phyloP scores from a whole-genome alignment of 2,329 filamentous ascomycete species.

The Didymella pomorum region DNA sequence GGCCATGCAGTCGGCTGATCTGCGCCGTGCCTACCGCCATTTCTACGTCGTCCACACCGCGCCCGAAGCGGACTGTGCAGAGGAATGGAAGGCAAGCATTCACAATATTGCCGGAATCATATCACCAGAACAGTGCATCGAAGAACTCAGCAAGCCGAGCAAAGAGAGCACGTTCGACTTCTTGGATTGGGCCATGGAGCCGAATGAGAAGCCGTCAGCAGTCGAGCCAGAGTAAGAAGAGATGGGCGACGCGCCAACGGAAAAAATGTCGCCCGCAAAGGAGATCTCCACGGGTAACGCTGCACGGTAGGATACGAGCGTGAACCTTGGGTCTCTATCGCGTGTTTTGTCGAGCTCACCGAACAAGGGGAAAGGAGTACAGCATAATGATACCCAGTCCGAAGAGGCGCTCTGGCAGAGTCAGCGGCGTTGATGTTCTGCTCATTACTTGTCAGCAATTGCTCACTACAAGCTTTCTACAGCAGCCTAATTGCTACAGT shows the following conservation, averaged over 20 bases:
- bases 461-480: not conserved
- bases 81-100: conserved; percentile 35
- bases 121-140: conserved; percentile 37
- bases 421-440: not conserved
- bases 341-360: not conserved
- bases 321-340: not conserved
- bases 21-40: conserved; percentile 41
- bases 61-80: conserved; percentile 22
- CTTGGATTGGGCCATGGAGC: conserved; percentile 34
- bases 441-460: not conserved
- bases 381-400: not conserved
- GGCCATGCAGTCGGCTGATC: conserved; percentile 27
- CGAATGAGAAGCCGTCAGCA: not conserved
- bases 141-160: conserved; percentile 32
- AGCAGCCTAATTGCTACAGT: not conserved
- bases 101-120: conserved; percentile 41
- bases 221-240: not conserved
- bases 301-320: not conserved
- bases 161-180: conserved; percentile 40
- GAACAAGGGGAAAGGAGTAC: not conserved
- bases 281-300: not conserved
- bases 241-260: conserved; percentile 3
- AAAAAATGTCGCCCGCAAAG: not conserved
- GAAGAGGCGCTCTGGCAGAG: not conserved
- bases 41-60: conserved; percentile 45